Percentiles rank a stretch among this genome's conserved stretches.
Conservation (phyloP, 2,329 filamentous ascomycete genomes). For the Coniella vitis region DNA sequence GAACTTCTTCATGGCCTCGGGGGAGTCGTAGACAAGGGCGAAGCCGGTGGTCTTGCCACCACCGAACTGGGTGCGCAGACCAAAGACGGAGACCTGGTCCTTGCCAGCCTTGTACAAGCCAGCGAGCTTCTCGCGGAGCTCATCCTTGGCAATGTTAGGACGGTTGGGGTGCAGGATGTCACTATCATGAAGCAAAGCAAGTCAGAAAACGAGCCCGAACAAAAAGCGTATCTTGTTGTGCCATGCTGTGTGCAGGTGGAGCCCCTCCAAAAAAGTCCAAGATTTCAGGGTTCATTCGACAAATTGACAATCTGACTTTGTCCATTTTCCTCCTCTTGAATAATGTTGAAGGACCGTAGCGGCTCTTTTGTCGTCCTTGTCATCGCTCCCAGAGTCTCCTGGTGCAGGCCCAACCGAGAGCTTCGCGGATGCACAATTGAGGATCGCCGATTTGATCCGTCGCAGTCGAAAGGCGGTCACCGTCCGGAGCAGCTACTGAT, state of each 20-base stretch:
- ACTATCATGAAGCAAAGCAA: conserved; percentile 42
- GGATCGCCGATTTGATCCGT: neutral
- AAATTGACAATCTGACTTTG: too few relatives aligned
- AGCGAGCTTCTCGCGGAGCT: conserved; percentile 91
- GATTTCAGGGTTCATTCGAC: too few relatives aligned
- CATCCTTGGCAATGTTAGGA: conserved; percentile 98
- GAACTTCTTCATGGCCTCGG: conserved; percentile 99
- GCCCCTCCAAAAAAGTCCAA: neutral
- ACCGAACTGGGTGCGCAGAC: conserved; percentile 97
- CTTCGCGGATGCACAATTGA: neutral
- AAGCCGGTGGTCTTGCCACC: conserved; percentile 99
- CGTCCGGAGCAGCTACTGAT: neutral
- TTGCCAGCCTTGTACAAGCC: conserved; percentile 97
- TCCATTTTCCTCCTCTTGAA: neutral
- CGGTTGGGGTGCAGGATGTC: conserved; percentile 99
- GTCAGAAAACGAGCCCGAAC: neutral
- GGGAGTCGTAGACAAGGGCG: conserved; percentile 95
- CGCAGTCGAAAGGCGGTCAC: neutral
- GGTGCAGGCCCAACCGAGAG: neutral
- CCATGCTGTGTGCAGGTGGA: neutral
- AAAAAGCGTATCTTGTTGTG: neutral
- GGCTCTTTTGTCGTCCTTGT: too few relatives aligned
- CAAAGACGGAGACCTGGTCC: conserved; percentile 96
- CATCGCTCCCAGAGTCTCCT: neutral
- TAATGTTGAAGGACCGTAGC: too few relatives aligned